These are phyloP conservation scores for Ophidiomyces ophidiicola DNA, from an alignment of 2,329 filamentous ascomycete species.

Conservation along the genomic window DNA sequence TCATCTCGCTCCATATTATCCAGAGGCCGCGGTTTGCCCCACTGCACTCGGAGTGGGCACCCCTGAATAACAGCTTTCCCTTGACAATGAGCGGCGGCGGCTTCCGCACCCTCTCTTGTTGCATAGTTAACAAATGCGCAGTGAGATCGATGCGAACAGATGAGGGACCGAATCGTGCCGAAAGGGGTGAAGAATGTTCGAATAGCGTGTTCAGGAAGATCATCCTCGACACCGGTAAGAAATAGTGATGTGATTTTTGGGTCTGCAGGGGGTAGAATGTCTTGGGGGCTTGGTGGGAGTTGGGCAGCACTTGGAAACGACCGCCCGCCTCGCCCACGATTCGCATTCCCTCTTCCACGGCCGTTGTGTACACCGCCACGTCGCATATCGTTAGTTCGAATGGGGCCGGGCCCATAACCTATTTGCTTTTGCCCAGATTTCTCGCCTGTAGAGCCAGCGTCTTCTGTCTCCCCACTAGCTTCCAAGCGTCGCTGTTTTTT, in stretches of 20 bases:
- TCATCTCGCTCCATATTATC: conserved; percentile 85
- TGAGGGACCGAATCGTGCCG: conserved; percentile 79
- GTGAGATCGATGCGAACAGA: conserved; percentile 94
- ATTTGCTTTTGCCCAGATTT: conserved; percentile 36
- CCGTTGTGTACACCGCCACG: conserved; percentile 36
- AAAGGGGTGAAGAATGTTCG: conserved; percentile 81
- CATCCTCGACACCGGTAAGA: conserved; percentile 88
- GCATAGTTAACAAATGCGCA: conserved; percentile 95
- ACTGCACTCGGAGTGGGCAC: conserved; percentile 77
- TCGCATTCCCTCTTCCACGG: conserved; percentile 35
- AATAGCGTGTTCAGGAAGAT: conserved; percentile 82
- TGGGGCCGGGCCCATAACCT: conserved; percentile 45
- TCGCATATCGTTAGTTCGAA: conserved; percentile 56
- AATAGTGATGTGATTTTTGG: conserved; percentile 85
- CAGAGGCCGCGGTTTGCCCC: conserved; percentile 84
- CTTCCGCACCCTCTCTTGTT: conserved; percentile 70
- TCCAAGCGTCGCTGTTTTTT: conserved; percentile 71
- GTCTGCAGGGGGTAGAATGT: conserved; percentile 75
- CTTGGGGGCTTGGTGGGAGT: conserved; percentile 66
- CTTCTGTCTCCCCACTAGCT: conserved; percentile 35
- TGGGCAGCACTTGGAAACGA: conserved; percentile 60
- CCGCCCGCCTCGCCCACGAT: conserved; percentile 40
- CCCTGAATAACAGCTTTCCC: conserved; percentile 82
- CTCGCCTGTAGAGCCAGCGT: conserved; percentile 15
- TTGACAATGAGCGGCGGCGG: conserved; percentile 70